Evolutionary conservation across 805 yeast species (phyloP).

Genomic region (fission yeast (Schizosaccharomyces pombe)): DNA sequence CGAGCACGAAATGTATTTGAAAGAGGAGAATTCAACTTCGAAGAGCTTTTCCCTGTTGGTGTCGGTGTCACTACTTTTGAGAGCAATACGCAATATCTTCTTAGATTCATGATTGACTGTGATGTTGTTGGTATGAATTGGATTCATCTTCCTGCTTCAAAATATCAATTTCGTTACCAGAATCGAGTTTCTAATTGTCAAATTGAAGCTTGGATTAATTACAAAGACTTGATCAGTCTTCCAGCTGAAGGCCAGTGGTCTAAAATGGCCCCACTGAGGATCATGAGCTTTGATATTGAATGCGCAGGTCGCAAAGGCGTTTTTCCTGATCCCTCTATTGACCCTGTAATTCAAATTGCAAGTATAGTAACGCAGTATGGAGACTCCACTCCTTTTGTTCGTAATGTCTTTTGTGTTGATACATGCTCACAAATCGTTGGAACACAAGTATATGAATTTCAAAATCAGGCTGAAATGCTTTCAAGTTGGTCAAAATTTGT

Average conservation of each 20-base stretch:
- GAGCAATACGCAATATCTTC: slow-evolving; percentile 51
- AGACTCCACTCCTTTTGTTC: slow-evolving; percentile 63
- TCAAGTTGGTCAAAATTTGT: slow-evolving; percentile 71
- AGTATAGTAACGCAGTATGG: slow-evolving; percentile 54
- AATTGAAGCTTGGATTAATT: slow-evolving; percentile 53
- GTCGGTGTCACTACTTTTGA: slow-evolving; percentile 46
- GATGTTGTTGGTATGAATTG: slow-evolving; percentile 64
- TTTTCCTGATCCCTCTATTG: slow-evolving; percentile 83
- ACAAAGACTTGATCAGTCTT: slow-evolving; percentile 48
- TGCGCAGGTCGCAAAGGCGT: slow-evolving; percentile 95
- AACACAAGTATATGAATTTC: slow-evolving; percentile 57
- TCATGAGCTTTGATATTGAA: slow-evolving; percentile 87
- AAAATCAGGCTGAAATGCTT: slow-evolving; percentile 61
- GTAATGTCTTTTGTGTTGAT: slow-evolving; percentile 83
- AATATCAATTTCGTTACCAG: slow-evolving; percentile 28
- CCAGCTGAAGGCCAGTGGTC: slow-evolving; percentile 85
- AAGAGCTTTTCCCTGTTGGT: slow-evolving; percentile 20
- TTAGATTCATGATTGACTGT: slow-evolving; percentile 72
- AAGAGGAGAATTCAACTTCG: slow-evolving; percentile 46
- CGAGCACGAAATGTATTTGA: slow-evolving; percentile 63
- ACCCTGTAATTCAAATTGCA: slow-evolving; percentile 91
- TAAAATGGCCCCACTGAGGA: slow-evolving; percentile 76
- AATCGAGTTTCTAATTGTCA: slow-evolving; percentile 52
- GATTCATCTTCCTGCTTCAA: slow-evolving; percentile 66
- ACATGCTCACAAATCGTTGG: slow-evolving; percentile 88